Base-by-base conservation (phyloP, 306 rosid species). In the Gleditsia sinensis region DNA sequence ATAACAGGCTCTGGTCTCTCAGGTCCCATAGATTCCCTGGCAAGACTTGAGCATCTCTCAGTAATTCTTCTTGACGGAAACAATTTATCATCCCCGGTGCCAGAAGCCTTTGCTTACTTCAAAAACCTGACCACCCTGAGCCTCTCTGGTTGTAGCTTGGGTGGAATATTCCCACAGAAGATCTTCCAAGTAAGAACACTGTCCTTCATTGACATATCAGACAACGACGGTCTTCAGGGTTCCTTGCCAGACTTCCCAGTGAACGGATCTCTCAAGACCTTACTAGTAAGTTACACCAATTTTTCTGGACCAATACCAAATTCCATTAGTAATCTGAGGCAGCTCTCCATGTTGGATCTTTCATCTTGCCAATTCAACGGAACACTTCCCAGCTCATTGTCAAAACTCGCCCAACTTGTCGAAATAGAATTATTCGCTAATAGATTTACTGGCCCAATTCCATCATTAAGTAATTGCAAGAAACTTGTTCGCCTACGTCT, bases 271-370 rank as follows among this genome's bases (percentile, higher is more conserved):
- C 84, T 83, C 2, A 68, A 21, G 14, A 57, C 16, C 5, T 13
- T 76, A 21, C 46, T 3, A 17, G 75, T 83, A 36, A 14, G 74
- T 13, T 4, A n/a, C 5, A 73, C 90, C 67, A 59, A 25, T 19
- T 75, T 86, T 46, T 75, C 72, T 30, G 86, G 90, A 13, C 3
- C 19, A 10, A 32, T 86, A 17, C 84, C 86, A 20, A 0, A 23
- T 28, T 67, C 55, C 7, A 72, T 81, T 0, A 54, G 65, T 57
- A 67, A 68, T 43, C 65, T 83, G 69, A 61, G 9, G 8, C 28
- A 66, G 57, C 67, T 86, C 33, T 70, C 78, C 6, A 9, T 0
- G 60, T 59, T 86, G 21, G 67, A 83, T 56, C 63, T 86, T 66
- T 70, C 75, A 39, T 7, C 8, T 39, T 39, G 76, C 40, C 34